phyloP scores from a whole-genome alignment of 73 alveolate species.

The Tetrahymena thermophila region DNA sequence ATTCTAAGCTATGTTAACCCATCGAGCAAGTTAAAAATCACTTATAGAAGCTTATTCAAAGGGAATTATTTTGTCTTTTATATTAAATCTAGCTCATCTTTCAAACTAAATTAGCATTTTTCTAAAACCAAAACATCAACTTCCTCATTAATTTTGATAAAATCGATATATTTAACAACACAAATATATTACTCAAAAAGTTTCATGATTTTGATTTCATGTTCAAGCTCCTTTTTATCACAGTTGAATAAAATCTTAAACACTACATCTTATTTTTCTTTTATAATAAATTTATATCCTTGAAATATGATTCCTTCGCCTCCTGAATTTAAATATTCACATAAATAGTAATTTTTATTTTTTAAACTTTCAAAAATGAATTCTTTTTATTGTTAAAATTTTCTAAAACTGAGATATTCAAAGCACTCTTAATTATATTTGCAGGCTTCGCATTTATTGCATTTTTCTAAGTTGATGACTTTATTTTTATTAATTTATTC shows the following conservation, averaged over 20 bases:
- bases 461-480: too few species aligned
- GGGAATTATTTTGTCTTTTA: background rate
- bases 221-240: background rate
- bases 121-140: background rate
- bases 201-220: background rate
- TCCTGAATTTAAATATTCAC: background rate
- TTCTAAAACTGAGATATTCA: background rate
- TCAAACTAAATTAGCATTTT: background rate
- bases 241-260: too few species aligned
- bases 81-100: background rate
- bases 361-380: too few species aligned
- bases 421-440: background rate
- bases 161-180: background rate
- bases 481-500: background rate
- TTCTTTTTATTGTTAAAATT: too few species aligned
- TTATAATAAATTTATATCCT: background rate
- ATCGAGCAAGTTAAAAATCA: too few species aligned
- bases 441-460: background rate
- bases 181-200: background rate
- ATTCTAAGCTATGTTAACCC: background rate
- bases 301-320: background rate
- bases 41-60: background rate
- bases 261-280: background rate
- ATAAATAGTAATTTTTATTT: too few species aligned
- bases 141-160: too few species aligned